These are phyloP conservation scores for Corchorus olitorius DNA, from an alignment of 345 rosid genomes.

Conservation along the genomic window DNA sequence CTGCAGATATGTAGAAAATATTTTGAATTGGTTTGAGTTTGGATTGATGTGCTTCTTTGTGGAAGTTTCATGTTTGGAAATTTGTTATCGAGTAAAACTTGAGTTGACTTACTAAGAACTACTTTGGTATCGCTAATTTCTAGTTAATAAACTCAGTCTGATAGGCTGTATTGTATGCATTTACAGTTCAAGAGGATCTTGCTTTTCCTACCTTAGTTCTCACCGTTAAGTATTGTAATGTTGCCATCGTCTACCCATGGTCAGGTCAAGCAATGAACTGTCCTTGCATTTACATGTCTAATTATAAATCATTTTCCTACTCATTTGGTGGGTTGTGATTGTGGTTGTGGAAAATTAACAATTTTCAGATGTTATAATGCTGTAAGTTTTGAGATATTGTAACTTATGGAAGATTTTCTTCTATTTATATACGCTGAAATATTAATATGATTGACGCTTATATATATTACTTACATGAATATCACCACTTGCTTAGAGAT, in stretches of 20 bases:
- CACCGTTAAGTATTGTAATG: not conserved
- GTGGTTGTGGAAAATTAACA: too few relatives aligned
- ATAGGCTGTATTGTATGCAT: slow-evolving; percentile 8
- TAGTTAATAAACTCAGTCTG: not conserved
- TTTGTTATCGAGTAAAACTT: slow-evolving; percentile 13
- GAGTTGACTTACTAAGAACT: not conserved
- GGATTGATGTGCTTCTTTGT: not conserved
- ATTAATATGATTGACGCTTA: not conserved
- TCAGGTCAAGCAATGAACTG: not conserved
- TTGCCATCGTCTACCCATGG: not conserved
- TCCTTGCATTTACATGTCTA: not conserved
- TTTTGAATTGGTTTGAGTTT: not conserved
- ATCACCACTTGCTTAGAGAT: not conserved
- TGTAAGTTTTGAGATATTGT: not conserved
- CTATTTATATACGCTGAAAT: not conserved
- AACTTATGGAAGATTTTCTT: not conserved
- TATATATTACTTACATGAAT: slow-evolving; percentile 1
- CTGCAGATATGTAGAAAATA: not conserved
- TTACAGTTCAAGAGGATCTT: slow-evolving; percentile 1
- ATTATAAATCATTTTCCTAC: not conserved
- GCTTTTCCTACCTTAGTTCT: not conserved
- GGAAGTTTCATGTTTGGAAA: slow-evolving; percentile 8
- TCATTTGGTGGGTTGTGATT: not conserved
- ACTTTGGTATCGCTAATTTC: not conserved
- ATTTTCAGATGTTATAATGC: not conserved